These are phyloP conservation scores for Tagetes patula DNA, from an alignment of 129 eudicot species.

Conservation along the genomic window DNA sequence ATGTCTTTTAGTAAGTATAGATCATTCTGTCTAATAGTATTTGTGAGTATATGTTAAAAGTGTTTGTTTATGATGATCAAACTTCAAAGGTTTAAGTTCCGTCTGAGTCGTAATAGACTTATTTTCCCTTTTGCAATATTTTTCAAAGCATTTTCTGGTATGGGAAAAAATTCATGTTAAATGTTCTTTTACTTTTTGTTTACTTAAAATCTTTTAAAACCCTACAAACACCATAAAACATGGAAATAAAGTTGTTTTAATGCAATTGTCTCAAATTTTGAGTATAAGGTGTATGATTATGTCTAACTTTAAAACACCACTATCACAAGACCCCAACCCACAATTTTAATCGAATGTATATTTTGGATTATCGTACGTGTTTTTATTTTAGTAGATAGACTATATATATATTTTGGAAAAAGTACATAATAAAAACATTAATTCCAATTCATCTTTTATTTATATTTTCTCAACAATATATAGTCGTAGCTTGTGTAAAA, in stretches of 20 bases:
- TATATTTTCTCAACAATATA: no score
- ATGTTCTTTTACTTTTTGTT: not conserved
- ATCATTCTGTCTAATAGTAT: not conserved
- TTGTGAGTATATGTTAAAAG: not conserved
- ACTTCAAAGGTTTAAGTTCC: not conserved
- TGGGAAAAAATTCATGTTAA: not conserved
- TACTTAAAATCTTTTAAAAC: conserved; percentile 4
- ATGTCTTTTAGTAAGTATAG: not conserved
- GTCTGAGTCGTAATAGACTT: not conserved
- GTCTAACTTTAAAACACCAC: conserved; percentile 14
- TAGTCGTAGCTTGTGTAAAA: no score
- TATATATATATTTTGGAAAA: not conserved
- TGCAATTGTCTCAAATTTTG: conserved; percentile 14
- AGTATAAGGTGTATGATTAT: conserved; percentile 23
- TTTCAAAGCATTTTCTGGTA: conserved; percentile 4
- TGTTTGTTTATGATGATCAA: no score
- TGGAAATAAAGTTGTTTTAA: conserved; percentile 16
- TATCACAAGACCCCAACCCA: not conserved
- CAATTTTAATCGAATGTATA: not conserved
- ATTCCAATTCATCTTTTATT: no score
- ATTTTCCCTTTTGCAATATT: not conserved
- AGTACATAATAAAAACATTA: not conserved
- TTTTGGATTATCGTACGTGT: not conserved
- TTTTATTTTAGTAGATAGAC: not conserved
- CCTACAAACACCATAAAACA: conserved; percentile 32